These are phyloP conservation scores for Beauveria varroae DNA, from an alignment of 2,329 filamentous ascomycete species.

Conservation along the genomic window DNA sequence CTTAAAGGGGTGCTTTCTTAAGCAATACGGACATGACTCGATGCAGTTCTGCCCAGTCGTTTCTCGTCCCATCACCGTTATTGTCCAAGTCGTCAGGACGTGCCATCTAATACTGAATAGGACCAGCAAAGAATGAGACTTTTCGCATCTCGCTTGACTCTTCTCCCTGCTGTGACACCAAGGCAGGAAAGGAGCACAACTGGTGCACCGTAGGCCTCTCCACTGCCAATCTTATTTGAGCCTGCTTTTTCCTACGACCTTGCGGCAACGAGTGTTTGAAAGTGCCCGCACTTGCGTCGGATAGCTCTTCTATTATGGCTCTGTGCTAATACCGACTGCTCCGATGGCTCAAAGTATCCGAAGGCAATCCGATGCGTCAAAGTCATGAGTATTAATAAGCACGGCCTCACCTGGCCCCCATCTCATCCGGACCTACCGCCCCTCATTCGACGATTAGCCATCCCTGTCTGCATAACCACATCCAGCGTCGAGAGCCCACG, in stretches of 20 bases:
- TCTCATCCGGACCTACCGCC: not conserved
- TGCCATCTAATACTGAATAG: too few relatives aligned
- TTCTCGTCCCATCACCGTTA: too few relatives aligned
- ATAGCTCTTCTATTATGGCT: not conserved
- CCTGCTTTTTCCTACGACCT: not conserved
- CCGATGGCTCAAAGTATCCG: too few relatives aligned
- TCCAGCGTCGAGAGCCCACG: not conserved
- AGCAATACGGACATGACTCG: too few relatives aligned
- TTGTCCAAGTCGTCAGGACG: too few relatives aligned
- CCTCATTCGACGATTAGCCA: not conserved
- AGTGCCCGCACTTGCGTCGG: not conserved
- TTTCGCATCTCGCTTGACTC: not conserved
- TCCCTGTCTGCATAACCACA: not conserved
- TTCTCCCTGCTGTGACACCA: not conserved
- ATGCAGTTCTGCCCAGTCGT: not conserved
- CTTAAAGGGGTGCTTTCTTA: not conserved
- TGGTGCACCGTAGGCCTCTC: not conserved
- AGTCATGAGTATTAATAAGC: too few relatives aligned
- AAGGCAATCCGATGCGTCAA: too few relatives aligned
- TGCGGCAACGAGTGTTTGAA: not conserved
- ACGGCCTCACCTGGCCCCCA: not conserved
- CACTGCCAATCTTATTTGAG: slow-evolving; percentile 8
- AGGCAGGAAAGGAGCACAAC: not conserved
- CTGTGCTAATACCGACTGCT: too few relatives aligned
- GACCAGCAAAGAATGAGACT: not conserved